A percentile compares a stretch with the other conserved stretches of the same genome.
phyloP scores from a whole-genome alignment of 2,329 filamentous ascomycete genomes.

The Sphaerostilbella broomeana region DNA sequence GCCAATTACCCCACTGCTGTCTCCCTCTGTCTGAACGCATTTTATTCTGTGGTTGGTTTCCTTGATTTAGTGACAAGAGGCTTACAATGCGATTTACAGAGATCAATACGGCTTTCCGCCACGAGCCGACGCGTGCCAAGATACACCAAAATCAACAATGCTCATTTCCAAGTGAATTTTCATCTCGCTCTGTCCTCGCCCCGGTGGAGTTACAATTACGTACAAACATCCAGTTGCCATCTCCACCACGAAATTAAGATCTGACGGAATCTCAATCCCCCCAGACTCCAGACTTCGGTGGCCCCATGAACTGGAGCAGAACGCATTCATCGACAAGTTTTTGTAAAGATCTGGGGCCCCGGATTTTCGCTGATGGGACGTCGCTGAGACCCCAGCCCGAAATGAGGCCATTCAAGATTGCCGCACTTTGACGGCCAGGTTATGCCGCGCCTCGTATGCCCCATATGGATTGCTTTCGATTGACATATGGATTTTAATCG shows the following conservation, averaged over 20 bases:
- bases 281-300: slow-evolving; percentile 7
- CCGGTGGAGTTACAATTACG: slow-evolving; percentile 13
- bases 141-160: slow-evolving; percentile 1
- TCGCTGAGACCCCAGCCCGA: slow-evolving; percentile 1
- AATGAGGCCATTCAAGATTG: not conserved
- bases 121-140: too few species aligned
- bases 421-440: not conserved
- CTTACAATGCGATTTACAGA: too few species aligned
- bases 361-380: slow-evolving; percentile 6
- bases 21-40: not conserved
- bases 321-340: not conserved
- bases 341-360: slow-evolving; percentile 10
- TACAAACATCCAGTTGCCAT: slow-evolving; percentile 9
- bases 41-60: too few species aligned
- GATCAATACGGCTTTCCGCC: too few species aligned
- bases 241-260: slow-evolving; percentile 6
- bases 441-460: not conserved
- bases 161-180: not conserved
- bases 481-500: not conserved
- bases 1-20: not conserved
- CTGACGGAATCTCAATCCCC: slow-evolving; percentile 10
- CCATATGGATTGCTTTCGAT: not conserved
- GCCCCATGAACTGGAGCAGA: not conserved
- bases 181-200: slow-evolving; percentile 3
- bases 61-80: too few species aligned